These are phyloP conservation scores for Herpetospermum pedunculosum DNA, from an alignment of 306 rosid species.

Conservation along the genomic window DNA sequence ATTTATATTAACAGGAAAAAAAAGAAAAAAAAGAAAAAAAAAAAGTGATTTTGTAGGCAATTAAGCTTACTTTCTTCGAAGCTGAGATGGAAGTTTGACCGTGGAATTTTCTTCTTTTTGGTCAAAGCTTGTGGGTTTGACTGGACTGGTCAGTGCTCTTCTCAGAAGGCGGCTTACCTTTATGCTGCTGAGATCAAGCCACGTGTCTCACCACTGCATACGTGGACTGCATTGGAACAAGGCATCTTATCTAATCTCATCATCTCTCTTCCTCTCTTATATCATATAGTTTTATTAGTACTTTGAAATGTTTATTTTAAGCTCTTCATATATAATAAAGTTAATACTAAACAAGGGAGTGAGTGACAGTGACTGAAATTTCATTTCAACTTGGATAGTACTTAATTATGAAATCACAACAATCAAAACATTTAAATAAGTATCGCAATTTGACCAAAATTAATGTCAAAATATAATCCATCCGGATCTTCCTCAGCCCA, in stretches of 20 bases:
- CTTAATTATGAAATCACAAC: too few species aligned
- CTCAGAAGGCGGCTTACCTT: slow-evolving; percentile 10
- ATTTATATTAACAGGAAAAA: slow-evolving; percentile 1
- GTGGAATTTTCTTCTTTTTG: slow-evolving; percentile 34
- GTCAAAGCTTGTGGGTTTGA: slow-evolving; percentile 92
- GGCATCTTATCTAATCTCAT: not conserved
- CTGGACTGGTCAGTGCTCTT: slow-evolving; percentile 33
- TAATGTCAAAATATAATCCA: too few species aligned
- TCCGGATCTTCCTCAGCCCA: too few species aligned
- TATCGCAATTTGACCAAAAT: too few species aligned
- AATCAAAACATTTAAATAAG: too few species aligned
- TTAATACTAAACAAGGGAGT: not conserved
- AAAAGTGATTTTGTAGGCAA: not conserved
- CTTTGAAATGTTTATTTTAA: not conserved
- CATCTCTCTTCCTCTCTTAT: not conserved
- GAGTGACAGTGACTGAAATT: not conserved
- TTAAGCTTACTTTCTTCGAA: slow-evolving; percentile 38
- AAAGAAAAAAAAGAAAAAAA: not conserved
- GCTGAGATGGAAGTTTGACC: slow-evolving; percentile 53
- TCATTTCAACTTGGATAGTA: too few species aligned
- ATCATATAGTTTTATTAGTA: not conserved
- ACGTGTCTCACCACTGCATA: not conserved
- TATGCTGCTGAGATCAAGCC: not conserved
- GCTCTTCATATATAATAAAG: not conserved
- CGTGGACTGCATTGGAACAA: not conserved